Evolutionary conservation across 2,329 filamentous ascomycete species (phyloP).

Genomic region (Thelonectria discophora): DNA sequence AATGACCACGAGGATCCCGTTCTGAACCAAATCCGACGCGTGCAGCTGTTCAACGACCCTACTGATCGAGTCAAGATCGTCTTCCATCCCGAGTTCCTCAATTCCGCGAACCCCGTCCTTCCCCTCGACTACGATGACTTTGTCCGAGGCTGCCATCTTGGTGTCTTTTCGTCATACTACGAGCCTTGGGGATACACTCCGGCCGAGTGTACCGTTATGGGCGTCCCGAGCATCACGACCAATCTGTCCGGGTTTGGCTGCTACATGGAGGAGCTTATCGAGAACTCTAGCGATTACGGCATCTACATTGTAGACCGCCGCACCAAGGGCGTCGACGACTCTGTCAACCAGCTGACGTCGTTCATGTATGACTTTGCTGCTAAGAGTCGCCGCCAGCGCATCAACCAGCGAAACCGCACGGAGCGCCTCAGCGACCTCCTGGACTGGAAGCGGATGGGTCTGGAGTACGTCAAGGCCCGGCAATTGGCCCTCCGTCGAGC

Average conservation of each 20-base stretch:
- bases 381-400: conserved; percentile 95
- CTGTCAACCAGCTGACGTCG: conserved; percentile 90
- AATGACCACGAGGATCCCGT: conserved; percentile 95
- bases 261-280: conserved; percentile 99
- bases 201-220: conserved; percentile 98
- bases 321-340: conserved; percentile 95
- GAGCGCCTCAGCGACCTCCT: conserved; percentile 93
- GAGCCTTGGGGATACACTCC: conserved; percentile 99
- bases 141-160: conserved; percentile 93
- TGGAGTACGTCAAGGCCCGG: conserved; percentile 98
- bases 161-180: conserved; percentile 97
- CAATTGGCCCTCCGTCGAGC: conserved; percentile 91
- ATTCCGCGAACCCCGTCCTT: conserved; percentile 92
- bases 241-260: conserved; percentile 98
- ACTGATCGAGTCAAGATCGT: conserved; percentile 95
- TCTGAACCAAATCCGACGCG: conserved; percentile 92
- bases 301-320: conserved; percentile 99
- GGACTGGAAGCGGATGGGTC: conserved; percentile 99
- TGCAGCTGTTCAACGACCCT: conserved; percentile 96
- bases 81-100: conserved; percentile 98
- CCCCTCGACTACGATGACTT: conserved; percentile 99
- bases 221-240: conserved; percentile 96
- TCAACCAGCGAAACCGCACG: conserved; percentile 98
- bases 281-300: conserved; percentile 97
- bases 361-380: conserved; percentile 90